Conservation (phyloP, 768 basidiomycete genomes). For the Leucogyrophana mollusca region DNA sequence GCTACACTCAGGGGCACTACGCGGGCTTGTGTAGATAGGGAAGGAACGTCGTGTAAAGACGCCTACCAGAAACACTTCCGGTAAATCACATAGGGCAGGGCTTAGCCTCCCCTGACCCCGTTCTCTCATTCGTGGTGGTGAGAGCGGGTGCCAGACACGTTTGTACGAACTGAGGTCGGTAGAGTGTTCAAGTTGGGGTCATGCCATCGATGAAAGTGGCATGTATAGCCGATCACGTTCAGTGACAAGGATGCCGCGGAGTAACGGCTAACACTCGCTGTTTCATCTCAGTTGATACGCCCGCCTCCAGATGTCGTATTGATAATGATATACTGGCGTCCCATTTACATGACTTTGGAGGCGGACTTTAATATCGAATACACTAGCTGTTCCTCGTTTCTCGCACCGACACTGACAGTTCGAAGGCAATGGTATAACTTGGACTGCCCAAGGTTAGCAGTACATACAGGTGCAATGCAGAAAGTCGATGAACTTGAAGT, state of each 20-base stretch:
- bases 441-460: slow-evolving; percentile 7
- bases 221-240: neutral
- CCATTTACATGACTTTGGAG: too few relatives aligned
- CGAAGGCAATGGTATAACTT: slow-evolving; percentile 2
- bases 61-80: too few relatives aligned
- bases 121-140: neutral
- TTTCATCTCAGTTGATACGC: neutral
- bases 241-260: neutral
- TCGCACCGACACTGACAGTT: neutral
- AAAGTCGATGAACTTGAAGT: slow-evolving; percentile 20
- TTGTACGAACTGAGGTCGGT: neutral
- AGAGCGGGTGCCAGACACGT: neutral
- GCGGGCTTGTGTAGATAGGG: too few relatives aligned
- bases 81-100: too few relatives aligned
- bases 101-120: slow-evolving; percentile 1
- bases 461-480: slow-evolving; percentile 7
- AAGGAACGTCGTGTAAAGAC: too few relatives aligned
- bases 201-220: neutral
- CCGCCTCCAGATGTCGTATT: neutral
- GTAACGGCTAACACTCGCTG: neutral
- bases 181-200: too few relatives aligned
- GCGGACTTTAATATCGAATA: too few relatives aligned
- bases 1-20: slow-evolving; percentile 28
- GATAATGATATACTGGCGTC: too few relatives aligned
- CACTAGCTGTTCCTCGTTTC: slow-evolving; percentile 1